Conservation (phyloP, 352 stramenopile species). For the Phytophthora crassamura region DNA sequence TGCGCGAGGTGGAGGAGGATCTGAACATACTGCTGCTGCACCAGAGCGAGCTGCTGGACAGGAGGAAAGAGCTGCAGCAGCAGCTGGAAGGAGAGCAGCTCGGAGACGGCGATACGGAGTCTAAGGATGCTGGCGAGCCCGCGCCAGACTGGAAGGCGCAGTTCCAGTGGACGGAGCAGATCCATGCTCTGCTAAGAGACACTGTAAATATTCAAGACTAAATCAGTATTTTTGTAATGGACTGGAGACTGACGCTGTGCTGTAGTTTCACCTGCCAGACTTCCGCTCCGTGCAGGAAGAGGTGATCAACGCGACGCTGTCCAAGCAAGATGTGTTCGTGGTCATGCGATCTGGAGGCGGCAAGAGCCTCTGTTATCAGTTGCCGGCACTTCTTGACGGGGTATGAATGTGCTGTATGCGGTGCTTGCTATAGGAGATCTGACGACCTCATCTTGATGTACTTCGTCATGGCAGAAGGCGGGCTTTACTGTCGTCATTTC, state of each 20-base stretch:
- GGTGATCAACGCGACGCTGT: conserved; percentile 93
- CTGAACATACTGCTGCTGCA: conserved; percentile 52
- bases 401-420: conserved; percentile 33
- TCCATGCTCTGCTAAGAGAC: conserved; percentile 39
- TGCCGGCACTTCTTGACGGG: conserved; percentile 78
- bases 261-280: conserved; percentile 74
- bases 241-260: background rate
- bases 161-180: conserved; percentile 53
- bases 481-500: conserved; percentile 93
- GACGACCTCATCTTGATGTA: too few relatives aligned
- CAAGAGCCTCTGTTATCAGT: conserved; percentile 92
- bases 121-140: background rate
- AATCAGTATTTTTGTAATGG: too few relatives aligned
- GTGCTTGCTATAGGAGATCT: background rate
- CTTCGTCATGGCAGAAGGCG: conserved; percentile 32
- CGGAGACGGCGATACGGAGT: background rate
- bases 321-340: conserved; percentile 90
- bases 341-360: conserved; percentile 92
- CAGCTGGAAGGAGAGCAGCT: conserved; percentile 24
- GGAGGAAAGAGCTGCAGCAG: conserved; percentile 51
- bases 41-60: conserved; percentile 61
- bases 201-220: conserved; percentile 8
- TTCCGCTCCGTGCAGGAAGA: conserved; percentile 92
- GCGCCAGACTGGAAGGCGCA: conserved; percentile 42
- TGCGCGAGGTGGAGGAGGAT: conserved; percentile 65